phyloP scores from a whole-genome alignment of 495 filamentous ascomycete species.

The Annulohypoxylon moriforme region DNA sequence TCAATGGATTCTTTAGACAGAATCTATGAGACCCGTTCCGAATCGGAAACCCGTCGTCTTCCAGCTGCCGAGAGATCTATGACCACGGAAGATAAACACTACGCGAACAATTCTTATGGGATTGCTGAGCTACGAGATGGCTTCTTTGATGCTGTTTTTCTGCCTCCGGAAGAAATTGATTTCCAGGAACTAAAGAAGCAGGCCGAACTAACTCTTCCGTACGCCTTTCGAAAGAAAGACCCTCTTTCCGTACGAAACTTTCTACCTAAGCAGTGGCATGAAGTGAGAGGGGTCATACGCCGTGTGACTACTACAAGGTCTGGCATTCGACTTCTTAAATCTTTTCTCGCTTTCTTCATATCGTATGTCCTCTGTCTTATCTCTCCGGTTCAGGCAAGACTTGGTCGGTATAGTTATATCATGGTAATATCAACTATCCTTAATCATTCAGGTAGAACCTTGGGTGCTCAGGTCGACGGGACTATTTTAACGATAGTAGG shows the following conservation, averaged over 20 bases:
- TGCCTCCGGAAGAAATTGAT: slow-evolving; percentile 56
- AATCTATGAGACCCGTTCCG: slow-evolving; percentile 43
- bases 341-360: slow-evolving; percentile 64
- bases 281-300: slow-evolving; percentile 47
- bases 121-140: slow-evolving; percentile 67
- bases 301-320: slow-evolving; percentile 55
- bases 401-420: slow-evolving; percentile 66
- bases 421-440: slow-evolving; percentile 64
- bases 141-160: slow-evolving; percentile 69
- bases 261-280: slow-evolving; percentile 58
- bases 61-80: slow-evolving; percentile 25
- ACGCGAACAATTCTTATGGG: slow-evolving; percentile 57
- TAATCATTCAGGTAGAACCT: slow-evolving; percentile 63
- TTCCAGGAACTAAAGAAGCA: slow-evolving; percentile 49
- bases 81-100: slow-evolving; percentile 43
- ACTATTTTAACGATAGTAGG: slow-evolving; percentile 63
- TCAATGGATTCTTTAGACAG: slow-evolving; percentile 45
- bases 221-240: slow-evolving; percentile 52
- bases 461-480: slow-evolving; percentile 68
- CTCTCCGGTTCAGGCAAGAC: slow-evolving; percentile 53
- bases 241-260: slow-evolving; percentile 58
- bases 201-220: slow-evolving; percentile 54
- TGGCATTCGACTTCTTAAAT: slow-evolving; percentile 63
- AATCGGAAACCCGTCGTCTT: slow-evolving; percentile 17
- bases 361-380: slow-evolving; percentile 66